Evolutionary conservation across 1,284 basidiomycete genomes (phyloP).

Genomic region (Austroboletus olivaceoglutinosus): DNA sequence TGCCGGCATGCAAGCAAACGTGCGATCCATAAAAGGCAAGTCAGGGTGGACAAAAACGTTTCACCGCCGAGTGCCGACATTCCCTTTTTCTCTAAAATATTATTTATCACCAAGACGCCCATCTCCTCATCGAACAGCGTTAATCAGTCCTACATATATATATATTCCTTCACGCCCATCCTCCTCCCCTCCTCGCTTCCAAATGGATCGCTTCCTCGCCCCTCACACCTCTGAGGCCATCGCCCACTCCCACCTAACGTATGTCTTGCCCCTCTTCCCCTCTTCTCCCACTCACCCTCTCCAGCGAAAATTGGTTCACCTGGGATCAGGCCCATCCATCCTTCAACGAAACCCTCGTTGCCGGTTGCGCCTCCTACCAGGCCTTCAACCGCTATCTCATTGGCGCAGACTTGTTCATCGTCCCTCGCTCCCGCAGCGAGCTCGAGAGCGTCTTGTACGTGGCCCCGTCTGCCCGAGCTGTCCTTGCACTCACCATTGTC

Average conservation of each 20-base stretch:
- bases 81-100: too few relatives aligned
- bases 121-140: slow-evolving; percentile 5
- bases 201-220: slow-evolving; percentile 68
- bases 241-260: slow-evolving; percentile 69
- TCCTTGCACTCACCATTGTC: slow-evolving; percentile 7
- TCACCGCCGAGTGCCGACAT: slow-evolving; percentile 7
- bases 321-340: slow-evolving; percentile 68
- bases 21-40: slow-evolving; percentile 18
- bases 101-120: slow-evolving; percentile 10
- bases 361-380: slow-evolving; percentile 63
- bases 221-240: slow-evolving; percentile 70
- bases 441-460: slow-evolving; percentile 66
- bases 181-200: not conserved
- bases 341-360: slow-evolving; percentile 70
- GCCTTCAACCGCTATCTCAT: slow-evolving; percentile 59
- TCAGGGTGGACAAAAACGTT: slow-evolving; percentile 6
- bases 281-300: slow-evolving; percentile 6
- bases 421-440: slow-evolving; percentile 60
- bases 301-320: slow-evolving; percentile 57
- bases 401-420: slow-evolving; percentile 65
- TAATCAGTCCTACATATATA: slow-evolving; percentile 16
- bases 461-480: not conserved
- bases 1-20: slow-evolving; percentile 24
- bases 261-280: slow-evolving; percentile 25
- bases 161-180: slow-evolving; percentile 3